Conservation (phyloP, 1,139 yeast genomes). For the Pichia cactophila region DNA sequence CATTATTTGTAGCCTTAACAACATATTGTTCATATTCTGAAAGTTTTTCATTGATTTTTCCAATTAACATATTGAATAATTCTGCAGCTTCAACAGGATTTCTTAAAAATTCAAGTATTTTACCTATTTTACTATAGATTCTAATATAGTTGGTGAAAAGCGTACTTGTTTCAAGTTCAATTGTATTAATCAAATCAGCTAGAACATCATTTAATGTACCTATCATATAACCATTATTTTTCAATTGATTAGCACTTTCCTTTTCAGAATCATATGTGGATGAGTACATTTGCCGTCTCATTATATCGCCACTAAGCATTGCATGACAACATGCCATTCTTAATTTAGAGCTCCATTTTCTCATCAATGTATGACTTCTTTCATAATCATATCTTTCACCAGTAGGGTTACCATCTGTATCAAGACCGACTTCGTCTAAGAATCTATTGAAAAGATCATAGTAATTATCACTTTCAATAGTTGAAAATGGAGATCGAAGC, state of each 20-base stretch:
- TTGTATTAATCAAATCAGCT: slow-evolving; percentile 49
- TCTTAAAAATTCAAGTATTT: slow-evolving; percentile 48
- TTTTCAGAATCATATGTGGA: background rate
- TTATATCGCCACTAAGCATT: slow-evolving; percentile 19
- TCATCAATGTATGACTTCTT: slow-evolving; percentile 39
- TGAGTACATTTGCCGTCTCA: slow-evolving; percentile 1
- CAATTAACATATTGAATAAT: slow-evolving; percentile 36
- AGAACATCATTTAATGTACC: slow-evolving; percentile 66
- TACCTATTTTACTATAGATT: slow-evolving; percentile 37
- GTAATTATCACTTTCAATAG: slow-evolving; percentile 79
- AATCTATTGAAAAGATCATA: slow-evolving; percentile 55
- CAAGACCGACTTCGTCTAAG: slow-evolving; percentile 53
- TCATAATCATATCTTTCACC: slow-evolving; percentile 46
- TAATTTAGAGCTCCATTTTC: slow-evolving; percentile 58
- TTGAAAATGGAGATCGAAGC: slow-evolving; percentile 65
- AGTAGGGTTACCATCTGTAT: slow-evolving; percentile 49
- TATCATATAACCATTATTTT: slow-evolving; percentile 22
- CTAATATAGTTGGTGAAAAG: slow-evolving; percentile 43
- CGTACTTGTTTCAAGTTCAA: slow-evolving; percentile 41
- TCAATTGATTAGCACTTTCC: background rate
- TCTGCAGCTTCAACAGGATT: slow-evolving; percentile 43
- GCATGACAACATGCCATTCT: slow-evolving; percentile 85
- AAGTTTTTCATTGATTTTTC: slow-evolving; percentile 31
- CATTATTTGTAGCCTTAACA: slow-evolving; percentile 20
- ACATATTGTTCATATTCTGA: slow-evolving; percentile 13